These are phyloP conservation scores for Sarcodon sp. DNA, from an alignment of 768 basidiomycete genomes.

Conservation along the genomic window DNA sequence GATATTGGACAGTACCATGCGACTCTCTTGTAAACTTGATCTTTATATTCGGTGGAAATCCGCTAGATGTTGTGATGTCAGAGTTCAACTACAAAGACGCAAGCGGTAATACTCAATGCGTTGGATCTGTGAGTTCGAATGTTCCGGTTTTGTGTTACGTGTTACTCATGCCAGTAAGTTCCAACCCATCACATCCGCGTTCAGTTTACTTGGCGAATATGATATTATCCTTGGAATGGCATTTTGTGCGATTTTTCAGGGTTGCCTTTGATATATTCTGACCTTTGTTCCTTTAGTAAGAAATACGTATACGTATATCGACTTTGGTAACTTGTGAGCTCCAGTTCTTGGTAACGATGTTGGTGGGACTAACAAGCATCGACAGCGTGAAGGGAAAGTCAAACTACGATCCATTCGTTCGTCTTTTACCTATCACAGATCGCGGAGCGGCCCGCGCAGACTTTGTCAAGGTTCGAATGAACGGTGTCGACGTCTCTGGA, in stretches of 20 bases:
- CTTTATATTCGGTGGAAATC: slow-evolving; percentile 65
- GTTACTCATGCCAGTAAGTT: slow-evolving; percentile 27
- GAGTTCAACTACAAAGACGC: slow-evolving; percentile 37
- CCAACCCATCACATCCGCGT: slow-evolving; percentile 75
- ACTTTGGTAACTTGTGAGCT: slow-evolving; percentile 47
- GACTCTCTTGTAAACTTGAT: slow-evolving; percentile 58
- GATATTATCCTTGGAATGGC: slow-evolving; percentile 79
- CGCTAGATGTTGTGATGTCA: slow-evolving; percentile 52
- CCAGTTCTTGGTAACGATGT: not conserved
- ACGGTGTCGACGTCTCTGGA: slow-evolving; percentile 33
- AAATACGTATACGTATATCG: slow-evolving; percentile 58
- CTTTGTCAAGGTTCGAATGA: slow-evolving; percentile 50
- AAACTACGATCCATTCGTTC: slow-evolving; percentile 50
- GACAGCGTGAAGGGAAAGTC: slow-evolving; percentile 28
- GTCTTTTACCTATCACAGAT: slow-evolving; percentile 51
- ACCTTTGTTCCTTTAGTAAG: slow-evolving; percentile 35
- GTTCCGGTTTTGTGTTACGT: not conserved
- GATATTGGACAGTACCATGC: slow-evolving; percentile 68
- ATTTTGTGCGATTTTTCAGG: slow-evolving; percentile 37
- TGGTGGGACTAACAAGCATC: not conserved
- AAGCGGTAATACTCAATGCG: slow-evolving; percentile 43
- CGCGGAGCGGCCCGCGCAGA: slow-evolving; percentile 40
- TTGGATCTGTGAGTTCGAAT: slow-evolving; percentile 44
- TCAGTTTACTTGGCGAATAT: slow-evolving; percentile 65
- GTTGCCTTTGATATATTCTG: not conserved